phyloP scores from a whole-genome alignment of 129 eudicot species.

The Glebionis coronaria region DNA sequence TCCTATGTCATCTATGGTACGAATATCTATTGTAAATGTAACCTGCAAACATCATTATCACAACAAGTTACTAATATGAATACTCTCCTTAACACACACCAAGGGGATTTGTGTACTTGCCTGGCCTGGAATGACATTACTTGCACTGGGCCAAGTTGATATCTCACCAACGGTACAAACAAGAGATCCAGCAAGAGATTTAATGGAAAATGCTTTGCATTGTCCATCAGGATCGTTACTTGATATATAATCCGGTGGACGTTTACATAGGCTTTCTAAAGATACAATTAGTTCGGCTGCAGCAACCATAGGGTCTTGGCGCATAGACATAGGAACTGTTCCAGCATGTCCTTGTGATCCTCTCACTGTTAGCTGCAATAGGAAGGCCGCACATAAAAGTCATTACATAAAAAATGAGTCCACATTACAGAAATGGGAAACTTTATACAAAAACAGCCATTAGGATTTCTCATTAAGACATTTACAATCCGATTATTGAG shows the following conservation, averaged over 20 bases:
- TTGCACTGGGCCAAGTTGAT: constrained; percentile 98
- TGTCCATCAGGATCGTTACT: constrained; percentile 43
- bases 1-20: constrained; percentile 87
- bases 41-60: constrained; percentile 46
- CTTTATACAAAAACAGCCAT: not conserved
- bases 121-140: constrained; percentile 99
- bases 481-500: not conserved
- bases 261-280: constrained; percentile 81
- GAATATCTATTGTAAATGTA: constrained; percentile 84
- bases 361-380: constrained; percentile 70
- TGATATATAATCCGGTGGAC: constrained; percentile 62
- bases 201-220: constrained; percentile 50
- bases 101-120: constrained; percentile 38
- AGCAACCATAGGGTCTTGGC: constrained; percentile 95
- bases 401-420: too few relatives aligned
- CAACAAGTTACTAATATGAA: not conserved
- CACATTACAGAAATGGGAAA: not conserved
- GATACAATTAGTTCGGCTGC: constrained; percentile 90
- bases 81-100: not conserved
- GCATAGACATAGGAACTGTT: constrained; percentile 95
- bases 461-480: too few relatives aligned
- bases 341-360: constrained; percentile 99
- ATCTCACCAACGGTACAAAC: constrained; percentile 98
- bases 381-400: constrained; percentile 5
- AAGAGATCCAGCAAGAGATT: constrained; percentile 84